These are phyloP conservation scores for Amanita rubescens DNA, from an alignment of 768 basidiomycete species.

Conservation along the genomic window DNA sequence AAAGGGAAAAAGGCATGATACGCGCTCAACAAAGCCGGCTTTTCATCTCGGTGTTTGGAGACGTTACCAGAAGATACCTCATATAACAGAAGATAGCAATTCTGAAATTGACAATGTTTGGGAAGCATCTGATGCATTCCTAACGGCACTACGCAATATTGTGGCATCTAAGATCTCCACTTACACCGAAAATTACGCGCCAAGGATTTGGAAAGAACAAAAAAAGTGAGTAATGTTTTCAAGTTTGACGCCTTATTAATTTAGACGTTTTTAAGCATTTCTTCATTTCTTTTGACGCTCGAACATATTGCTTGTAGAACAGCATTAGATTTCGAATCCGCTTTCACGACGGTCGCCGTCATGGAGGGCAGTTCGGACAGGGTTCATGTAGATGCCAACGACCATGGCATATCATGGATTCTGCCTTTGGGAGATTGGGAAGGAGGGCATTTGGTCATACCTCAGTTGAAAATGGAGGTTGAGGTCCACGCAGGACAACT, in stretches of 20 bases:
- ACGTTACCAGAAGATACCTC: background rate
- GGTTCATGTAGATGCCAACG: background rate
- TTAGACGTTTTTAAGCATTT: background rate
- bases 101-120: background rate
- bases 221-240: background rate
- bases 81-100: background rate
- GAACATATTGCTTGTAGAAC: background rate
- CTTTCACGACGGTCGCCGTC: background rate
- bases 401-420: background rate
- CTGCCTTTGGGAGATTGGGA: background rate
- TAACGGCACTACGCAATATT: background rate
- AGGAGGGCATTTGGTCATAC: background rate
- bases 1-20: background rate
- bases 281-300: background rate
- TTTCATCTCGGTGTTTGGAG: background rate
- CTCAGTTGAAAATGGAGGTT: background rate
- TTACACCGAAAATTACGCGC: background rate
- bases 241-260: background rate
- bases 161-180: background rate
- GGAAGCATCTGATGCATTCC: background rate
- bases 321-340: background rate
- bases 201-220: background rate
- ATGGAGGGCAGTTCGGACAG: background rate
- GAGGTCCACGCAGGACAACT: background rate
- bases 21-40: background rate